A percentile compares a stretch with the other conserved stretches of the same genome.
Conservation (phyloP, 352 stramenopile genomes). For the Saprolegnia parasitica region DNA sequence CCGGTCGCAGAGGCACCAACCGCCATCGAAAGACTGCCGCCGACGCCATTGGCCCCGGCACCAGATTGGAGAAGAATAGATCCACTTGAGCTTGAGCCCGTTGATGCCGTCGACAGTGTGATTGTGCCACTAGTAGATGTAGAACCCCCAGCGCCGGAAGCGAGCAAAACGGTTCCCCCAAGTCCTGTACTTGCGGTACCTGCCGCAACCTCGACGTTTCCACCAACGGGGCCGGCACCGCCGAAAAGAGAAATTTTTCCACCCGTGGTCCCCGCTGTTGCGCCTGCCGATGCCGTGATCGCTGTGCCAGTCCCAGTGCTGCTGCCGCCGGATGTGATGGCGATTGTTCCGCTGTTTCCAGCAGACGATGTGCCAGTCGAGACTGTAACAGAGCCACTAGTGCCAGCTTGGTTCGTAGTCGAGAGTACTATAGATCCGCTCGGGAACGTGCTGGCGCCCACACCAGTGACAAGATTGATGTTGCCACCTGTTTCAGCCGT, state of each 20-base stretch:
- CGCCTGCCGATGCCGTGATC: constrained; percentile 56
- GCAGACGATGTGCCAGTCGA: constrained; percentile 45
- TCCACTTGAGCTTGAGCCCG: constrained; percentile 46
- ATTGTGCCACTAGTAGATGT: constrained; percentile 32
- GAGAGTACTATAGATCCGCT: constrained; percentile 50
- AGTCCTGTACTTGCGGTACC: constrained; percentile 43
- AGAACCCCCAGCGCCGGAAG: constrained; percentile 38
- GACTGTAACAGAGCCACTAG: constrained; percentile 36
- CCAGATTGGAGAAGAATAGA: constrained; percentile 44
- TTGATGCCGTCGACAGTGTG: not conserved
- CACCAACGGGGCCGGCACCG: constrained; percentile 67
- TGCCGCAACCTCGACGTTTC: constrained; percentile 63
- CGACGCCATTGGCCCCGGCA: constrained; percentile 50
- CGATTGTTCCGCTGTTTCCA: constrained; percentile 58
- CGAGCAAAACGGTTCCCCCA: constrained; percentile 58
- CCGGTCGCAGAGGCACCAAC: constrained; percentile 50
- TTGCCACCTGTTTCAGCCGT: constrained; percentile 46
- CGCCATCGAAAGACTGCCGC: constrained; percentile 41
- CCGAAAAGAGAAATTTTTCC: constrained; percentile 46
- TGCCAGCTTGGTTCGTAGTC: constrained; percentile 29
- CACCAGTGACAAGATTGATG: constrained; percentile 44
- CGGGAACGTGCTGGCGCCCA: constrained; percentile 43
- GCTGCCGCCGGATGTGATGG: constrained; percentile 49
- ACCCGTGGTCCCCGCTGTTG: constrained; percentile 47
- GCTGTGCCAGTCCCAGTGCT: constrained; percentile 57